These are phyloP conservation scores for Backusella australiensis DNA, from an alignment of 192 early-diverging fungal genomes.

Conservation along the genomic window DNA sequence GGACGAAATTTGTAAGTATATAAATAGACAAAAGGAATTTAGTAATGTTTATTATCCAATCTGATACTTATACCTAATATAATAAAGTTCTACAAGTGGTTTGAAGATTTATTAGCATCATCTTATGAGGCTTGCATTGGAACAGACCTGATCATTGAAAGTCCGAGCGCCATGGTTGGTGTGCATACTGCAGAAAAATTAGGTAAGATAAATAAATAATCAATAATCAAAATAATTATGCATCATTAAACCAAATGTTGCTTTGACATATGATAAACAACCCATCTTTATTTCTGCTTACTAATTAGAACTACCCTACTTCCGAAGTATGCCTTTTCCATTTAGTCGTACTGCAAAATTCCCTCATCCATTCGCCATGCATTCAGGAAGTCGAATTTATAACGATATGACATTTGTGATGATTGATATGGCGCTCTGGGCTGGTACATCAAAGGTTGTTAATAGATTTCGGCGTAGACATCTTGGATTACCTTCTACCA, in stretches of 20 bases:
- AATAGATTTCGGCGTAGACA: slow-evolving; percentile 55
- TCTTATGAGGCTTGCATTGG: slow-evolving; percentile 55
- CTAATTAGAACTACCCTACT: slow-evolving; percentile 51
- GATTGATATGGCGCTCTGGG: slow-evolving; percentile 68
- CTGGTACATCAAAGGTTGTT: slow-evolving; percentile 51
- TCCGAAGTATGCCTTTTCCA: slow-evolving; percentile 68
- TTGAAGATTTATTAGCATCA: slow-evolving; percentile 56
- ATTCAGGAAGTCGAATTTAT: slow-evolving; percentile 42
- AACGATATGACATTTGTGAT: slow-evolving; percentile 67
- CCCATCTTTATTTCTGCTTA: background rate
- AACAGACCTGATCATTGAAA: slow-evolving; percentile 65
- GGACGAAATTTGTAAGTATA: slow-evolving; percentile 35
- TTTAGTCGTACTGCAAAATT: slow-evolving; percentile 67
- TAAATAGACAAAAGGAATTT: background rate
- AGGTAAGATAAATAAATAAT: slow-evolving; percentile 10
- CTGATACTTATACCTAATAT: background rate
- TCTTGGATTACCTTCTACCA: slow-evolving; percentile 47
- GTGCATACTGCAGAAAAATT: slow-evolving; percentile 65
- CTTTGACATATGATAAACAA: slow-evolving; percentile 1
- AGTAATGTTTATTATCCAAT: too few species aligned
- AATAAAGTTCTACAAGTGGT: slow-evolving; percentile 56
- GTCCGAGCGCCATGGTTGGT: slow-evolving; percentile 62
- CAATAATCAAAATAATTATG: background rate
- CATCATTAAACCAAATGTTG: background rate
- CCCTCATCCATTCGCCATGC: slow-evolving; percentile 66